Percentiles rank a stretch among this genome's conserved stretches.
Evolutionary conservation across 805 yeast genomes (phyloP).

Genomic region (Starmerella scarabaei): DNA sequence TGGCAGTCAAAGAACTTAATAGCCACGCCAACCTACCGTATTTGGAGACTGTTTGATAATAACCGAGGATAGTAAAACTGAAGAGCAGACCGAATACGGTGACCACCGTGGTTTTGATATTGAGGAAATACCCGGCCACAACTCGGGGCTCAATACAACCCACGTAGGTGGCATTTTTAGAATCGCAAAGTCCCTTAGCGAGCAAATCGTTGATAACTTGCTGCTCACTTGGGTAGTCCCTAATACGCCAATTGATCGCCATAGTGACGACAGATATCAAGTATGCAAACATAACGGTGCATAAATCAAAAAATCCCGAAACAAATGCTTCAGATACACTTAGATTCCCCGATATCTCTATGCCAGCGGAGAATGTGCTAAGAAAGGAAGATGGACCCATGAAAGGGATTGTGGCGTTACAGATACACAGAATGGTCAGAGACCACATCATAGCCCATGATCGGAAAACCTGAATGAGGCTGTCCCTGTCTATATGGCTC

Average conservation of each 20-base stretch:
- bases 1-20: slow-evolving; percentile 19
- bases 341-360: slow-evolving; percentile 23
- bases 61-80: slow-evolving; percentile 17
- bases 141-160: slow-evolving; percentile 18
- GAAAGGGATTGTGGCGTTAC: slow-evolving; percentile 17
- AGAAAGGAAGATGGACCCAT: slow-evolving; percentile 23
- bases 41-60: slow-evolving; percentile 12
- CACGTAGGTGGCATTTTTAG: too few relatives aligned
- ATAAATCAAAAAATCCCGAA: slow-evolving; percentile 12
- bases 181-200: slow-evolving; percentile 20
- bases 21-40: slow-evolving; percentile 21
- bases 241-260: slow-evolving; percentile 21
- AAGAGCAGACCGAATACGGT: slow-evolving; percentile 20
- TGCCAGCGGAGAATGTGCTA: slow-evolving; percentile 19
- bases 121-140: slow-evolving; percentile 20
- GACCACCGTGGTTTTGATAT: slow-evolving; percentile 17
- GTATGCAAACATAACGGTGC: slow-evolving; percentile 13
- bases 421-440: slow-evolving; percentile 16
- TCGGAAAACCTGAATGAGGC: slow-evolving; percentile 19
- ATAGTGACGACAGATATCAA: slow-evolving; percentile 19
- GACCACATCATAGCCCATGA: slow-evolving; percentile 24
- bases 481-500: slow-evolving; percentile 21
- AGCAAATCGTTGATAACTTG: slow-evolving; percentile 12
- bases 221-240: slow-evolving; percentile 18
- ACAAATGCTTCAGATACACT: slow-evolving; percentile 18